A percentile compares a stretch with the other conserved stretches of the same genome.
Conservation (phyloP, 2,329 filamentous ascomycete species). For the Stylonectria norvegica region DNA sequence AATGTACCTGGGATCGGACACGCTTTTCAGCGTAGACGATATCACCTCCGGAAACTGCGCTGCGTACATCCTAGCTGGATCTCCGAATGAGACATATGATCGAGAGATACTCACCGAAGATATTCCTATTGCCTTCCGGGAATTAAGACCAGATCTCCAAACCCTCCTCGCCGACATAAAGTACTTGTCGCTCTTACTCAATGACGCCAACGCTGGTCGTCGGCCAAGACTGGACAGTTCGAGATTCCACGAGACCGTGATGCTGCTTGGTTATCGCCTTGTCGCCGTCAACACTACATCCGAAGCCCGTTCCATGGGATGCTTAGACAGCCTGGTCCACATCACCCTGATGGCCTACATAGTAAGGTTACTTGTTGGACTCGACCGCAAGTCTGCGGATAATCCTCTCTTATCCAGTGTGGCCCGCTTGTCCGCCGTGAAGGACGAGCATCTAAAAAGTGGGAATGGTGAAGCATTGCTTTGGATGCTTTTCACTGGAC, state of each 20-base stretch:
- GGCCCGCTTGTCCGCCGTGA: neutral
- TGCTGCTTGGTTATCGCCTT: constrained; percentile 10
- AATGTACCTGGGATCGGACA: constrained; percentile 4
- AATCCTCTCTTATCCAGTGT: constrained; percentile 4
- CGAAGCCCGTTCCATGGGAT: neutral
- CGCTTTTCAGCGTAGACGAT: constrained; percentile 4
- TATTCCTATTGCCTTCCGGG: neutral
- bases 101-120: neutral
- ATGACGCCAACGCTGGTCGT: constrained; percentile 1
- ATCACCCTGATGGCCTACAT: constrained; percentile 1
- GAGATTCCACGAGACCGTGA: constrained; percentile 4
- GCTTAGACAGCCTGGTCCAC: constrained; percentile 1
- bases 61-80: neutral
- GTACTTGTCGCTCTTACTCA: constrained; percentile 1
- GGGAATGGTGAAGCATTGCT: constrained; percentile 1
- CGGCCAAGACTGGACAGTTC: constrained; percentile 5
- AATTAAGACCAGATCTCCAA: neutral
- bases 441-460: neutral
- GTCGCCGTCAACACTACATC: constrained; percentile 3
- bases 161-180: constrained; percentile 4
- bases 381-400: constrained; percentile 5
- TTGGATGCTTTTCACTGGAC: constrained; percentile 6
- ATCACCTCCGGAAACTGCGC: neutral
- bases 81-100: neutral
- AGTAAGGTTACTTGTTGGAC: constrained; percentile 3